phyloP scores from a whole-genome alignment of 2,329 filamentous ascomycete species.

The Fusarium kyushuense region DNA sequence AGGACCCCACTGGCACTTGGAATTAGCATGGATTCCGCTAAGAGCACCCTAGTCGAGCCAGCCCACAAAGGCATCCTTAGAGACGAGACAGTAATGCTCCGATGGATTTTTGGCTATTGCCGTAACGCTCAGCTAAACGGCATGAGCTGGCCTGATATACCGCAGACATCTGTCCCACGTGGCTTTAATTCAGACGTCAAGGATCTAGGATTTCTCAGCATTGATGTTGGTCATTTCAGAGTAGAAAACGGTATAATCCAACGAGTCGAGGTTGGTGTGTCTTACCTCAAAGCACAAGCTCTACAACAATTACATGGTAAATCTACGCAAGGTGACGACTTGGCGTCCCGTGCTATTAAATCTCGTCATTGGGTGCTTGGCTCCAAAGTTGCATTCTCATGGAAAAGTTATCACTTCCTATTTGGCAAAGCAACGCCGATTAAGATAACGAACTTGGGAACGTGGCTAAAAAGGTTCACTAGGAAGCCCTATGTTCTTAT shows the following conservation, averaged over 20 bases:
- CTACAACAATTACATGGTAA: background rate
- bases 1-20: no score
- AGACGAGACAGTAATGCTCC: slow-evolving; percentile 29
- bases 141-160: slow-evolving; percentile 9
- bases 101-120: slow-evolving; percentile 29
- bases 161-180: background rate
- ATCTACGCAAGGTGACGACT: background rate
- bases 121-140: background rate
- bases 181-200: slow-evolving; percentile 7
- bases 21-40: background rate
- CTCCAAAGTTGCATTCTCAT: background rate
- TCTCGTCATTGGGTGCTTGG: slow-evolving; percentile 19
- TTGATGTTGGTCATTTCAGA: slow-evolving; percentile 28
- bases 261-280: slow-evolving; percentile 23
- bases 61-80: slow-evolving; percentile 30
- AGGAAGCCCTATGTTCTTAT: slow-evolving; percentile 16
- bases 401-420: slow-evolving; percentile 4
- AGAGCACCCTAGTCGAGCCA: slow-evolving; percentile 4
- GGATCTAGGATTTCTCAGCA: slow-evolving; percentile 23
- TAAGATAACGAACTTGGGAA: background rate
- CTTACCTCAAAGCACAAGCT: slow-evolving; percentile 12
- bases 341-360: slow-evolving; percentile 8
- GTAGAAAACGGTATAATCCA: slow-evolving; percentile 18
- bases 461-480: background rate
- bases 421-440: slow-evolving; percentile 17